Conservation (phyloP, 495 filamentous ascomycete species). For the Letharia columbiana region DNA sequence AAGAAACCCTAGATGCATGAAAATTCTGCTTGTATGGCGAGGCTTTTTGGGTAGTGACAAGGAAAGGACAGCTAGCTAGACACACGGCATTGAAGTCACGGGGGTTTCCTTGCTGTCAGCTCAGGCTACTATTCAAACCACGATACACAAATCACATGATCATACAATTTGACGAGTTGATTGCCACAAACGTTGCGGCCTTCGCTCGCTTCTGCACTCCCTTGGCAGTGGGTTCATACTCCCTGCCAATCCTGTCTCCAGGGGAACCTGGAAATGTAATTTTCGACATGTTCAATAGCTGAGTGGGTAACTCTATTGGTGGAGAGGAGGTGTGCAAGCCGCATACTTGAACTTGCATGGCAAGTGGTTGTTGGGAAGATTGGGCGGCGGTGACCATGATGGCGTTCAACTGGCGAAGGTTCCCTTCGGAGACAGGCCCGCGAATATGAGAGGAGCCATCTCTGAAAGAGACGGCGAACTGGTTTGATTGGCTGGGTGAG, state of each 20-base stretch:
- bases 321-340: conserved; percentile 4
- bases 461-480: conserved; percentile 4
- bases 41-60: too few species aligned
- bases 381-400: not conserved
- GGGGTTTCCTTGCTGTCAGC: too few species aligned
- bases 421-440: not conserved
- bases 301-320: not conserved
- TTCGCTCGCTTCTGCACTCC: not conserved
- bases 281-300: not conserved
- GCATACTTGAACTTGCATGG: conserved; percentile 7
- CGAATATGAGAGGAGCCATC: not conserved
- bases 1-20: too few species aligned
- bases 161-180: not conserved
- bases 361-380: not conserved
- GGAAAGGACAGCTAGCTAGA: not conserved
- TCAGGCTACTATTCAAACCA: too few species aligned
- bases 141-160: not conserved
- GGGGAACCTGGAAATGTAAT: not conserved
- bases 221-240: not conserved
- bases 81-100: not conserved
- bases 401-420: conserved; percentile 5
- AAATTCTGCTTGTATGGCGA: too few species aligned
- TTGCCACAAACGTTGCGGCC: not conserved
- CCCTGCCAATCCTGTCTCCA: not conserved
- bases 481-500: not conserved